These are phyloP conservation scores for Aspergillus vadensis DNA, from an alignment of 2,329 filamentous ascomycete genomes.

Conservation along the genomic window DNA sequence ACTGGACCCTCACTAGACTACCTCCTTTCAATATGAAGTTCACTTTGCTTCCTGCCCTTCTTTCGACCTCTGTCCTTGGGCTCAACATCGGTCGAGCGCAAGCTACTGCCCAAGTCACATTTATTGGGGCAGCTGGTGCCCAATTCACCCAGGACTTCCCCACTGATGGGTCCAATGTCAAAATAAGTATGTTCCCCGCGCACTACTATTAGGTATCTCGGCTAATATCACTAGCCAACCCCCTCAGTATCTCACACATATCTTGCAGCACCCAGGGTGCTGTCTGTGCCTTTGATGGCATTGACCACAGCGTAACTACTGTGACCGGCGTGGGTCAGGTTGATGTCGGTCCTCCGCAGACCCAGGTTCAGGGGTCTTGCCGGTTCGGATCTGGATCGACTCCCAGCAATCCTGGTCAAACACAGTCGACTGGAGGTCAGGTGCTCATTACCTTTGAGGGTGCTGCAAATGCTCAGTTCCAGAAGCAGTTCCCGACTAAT, in stretches of 20 bases:
- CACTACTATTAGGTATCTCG: no score
- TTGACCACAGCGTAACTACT: constrained; percentile 22
- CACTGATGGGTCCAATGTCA: constrained; percentile 14
- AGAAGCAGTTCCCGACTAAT: neutral
- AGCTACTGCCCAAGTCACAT: constrained; percentile 15
- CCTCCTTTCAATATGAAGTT: neutral
- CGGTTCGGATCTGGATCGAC: neutral
- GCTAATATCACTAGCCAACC: constrained; percentile 17
- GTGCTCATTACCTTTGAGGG: constrained; percentile 11
- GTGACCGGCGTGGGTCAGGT: constrained; percentile 18
- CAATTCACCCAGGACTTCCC: constrained; percentile 23
- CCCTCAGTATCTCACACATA: constrained; percentile 28
- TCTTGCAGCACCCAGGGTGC: constrained; percentile 8
- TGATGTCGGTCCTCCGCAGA: constrained; percentile 29
- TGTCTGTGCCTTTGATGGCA: constrained; percentile 24
- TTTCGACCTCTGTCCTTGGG: neutral
- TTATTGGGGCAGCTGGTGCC: constrained; percentile 25
- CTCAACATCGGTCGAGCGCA: neutral
- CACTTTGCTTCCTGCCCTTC: neutral
- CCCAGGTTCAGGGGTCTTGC: constrained; percentile 24
- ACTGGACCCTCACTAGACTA: neutral
- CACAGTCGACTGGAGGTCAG: neutral
- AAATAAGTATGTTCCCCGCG: constrained; percentile 17
- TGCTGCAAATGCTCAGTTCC: constrained; percentile 10
- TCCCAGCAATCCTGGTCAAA: neutral